Conservation (phyloP, 2,329 filamentous ascomycete genomes). For the Xylaria sp. region DNA sequence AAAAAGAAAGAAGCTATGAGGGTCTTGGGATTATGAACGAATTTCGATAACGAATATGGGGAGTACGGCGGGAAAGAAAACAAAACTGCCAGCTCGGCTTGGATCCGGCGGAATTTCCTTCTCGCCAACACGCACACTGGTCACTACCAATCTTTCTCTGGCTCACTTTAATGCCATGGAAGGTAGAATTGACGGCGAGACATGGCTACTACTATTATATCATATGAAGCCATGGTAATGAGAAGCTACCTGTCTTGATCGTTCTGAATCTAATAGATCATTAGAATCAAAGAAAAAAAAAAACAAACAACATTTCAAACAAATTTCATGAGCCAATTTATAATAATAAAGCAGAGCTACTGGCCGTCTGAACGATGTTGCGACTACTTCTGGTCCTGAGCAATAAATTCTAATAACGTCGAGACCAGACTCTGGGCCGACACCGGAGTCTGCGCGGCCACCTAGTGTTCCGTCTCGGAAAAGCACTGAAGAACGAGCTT, state of each 20-base stretch:
- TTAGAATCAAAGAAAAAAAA: not conserved
- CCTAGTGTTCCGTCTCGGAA: too few relatives aligned
- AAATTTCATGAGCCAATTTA: not conserved
- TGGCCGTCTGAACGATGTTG: too few relatives aligned
- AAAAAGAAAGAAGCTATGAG: too few relatives aligned
- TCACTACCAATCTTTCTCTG: not conserved
- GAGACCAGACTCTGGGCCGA: too few relatives aligned
- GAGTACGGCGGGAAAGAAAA: not conserved
- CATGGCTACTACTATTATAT: not conserved
- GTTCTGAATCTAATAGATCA: constrained; percentile 4
- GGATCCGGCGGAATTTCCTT: not conserved
- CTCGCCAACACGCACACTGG: not conserved
- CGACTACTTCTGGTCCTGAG: not conserved
- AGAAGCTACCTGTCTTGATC: not conserved
- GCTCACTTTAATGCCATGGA: not conserved
- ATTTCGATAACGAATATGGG: not conserved
- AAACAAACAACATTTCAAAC: too few relatives aligned
- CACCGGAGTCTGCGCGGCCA: too few relatives aligned
- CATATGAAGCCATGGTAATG: not conserved
- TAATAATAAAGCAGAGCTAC: not conserved
- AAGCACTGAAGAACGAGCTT: too few relatives aligned
- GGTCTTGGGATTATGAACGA: not conserved
- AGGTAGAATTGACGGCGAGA: not conserved
- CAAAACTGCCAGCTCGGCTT: not conserved
- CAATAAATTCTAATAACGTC: too few relatives aligned